phyloP scores from a whole-genome alignment of 257 asterid species.

The Penstemon barbatus region DNA sequence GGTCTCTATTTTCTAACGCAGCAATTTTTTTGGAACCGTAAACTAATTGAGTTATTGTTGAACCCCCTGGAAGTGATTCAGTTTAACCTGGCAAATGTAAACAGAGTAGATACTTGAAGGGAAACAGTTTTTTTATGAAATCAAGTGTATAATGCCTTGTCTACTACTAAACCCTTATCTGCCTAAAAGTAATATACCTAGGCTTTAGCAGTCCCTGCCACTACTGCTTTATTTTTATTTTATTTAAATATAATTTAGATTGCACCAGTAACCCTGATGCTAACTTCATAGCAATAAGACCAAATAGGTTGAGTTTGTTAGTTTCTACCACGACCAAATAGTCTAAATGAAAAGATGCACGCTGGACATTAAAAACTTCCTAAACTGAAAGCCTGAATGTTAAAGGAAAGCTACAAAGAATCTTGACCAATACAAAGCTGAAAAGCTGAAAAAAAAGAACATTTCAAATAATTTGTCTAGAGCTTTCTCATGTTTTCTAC shows the following conservation, averaged over 20 bases:
- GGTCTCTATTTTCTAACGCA: background rate
- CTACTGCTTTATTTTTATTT: background rate
- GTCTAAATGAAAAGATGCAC: background rate
- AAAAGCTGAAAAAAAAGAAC: background rate
- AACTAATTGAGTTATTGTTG: conserved; percentile 8
- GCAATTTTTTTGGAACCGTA: background rate
- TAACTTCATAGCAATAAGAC: conserved; percentile 13
- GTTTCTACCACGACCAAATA: background rate
- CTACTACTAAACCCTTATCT: background rate
- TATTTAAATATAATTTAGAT: background rate
- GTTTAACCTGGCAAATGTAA: background rate
- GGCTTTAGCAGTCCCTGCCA: background rate
- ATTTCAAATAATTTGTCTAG: background rate
- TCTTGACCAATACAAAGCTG: background rate
- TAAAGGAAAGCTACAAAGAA: conserved; percentile 1
- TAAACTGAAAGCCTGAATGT: background rate
- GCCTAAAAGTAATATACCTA: background rate
- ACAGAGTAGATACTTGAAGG: background rate
- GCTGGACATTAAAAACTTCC: background rate
- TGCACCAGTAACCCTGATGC: background rate
- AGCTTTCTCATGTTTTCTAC: background rate
- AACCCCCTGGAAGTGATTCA: conserved; percentile 5
- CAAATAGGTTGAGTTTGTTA: background rate
- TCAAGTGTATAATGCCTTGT: background rate
- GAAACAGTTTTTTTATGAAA: background rate